phyloP scores from a whole-genome alignment of 164 flowering plant species.

The Paratinospora sagittata region DNA sequence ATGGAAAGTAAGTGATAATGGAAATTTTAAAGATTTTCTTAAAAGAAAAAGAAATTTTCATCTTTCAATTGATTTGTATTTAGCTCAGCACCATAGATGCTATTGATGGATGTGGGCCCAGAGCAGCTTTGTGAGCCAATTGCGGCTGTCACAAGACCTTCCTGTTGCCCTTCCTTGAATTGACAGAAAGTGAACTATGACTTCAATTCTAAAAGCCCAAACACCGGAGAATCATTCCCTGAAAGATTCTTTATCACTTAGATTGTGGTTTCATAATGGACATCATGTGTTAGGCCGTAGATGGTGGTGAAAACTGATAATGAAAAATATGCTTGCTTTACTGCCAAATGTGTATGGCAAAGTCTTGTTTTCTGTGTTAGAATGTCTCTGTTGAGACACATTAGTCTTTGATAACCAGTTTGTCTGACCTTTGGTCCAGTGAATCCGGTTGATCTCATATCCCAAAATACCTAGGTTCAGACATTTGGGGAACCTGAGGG shows the following conservation, averaged over 20 bases:
- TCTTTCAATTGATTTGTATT: not conserved
- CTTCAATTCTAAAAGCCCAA: not conserved
- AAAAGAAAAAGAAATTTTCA: not conserved
- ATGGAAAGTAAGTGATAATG: slow-evolving; percentile 89
- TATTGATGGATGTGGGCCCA: not conserved
- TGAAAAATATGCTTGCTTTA: too few species aligned
- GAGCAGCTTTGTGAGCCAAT: not conserved
- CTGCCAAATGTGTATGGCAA: too few species aligned
- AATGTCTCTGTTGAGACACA: too few species aligned
- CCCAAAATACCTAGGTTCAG: too few species aligned
- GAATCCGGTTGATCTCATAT: too few species aligned
- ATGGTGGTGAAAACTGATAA: too few species aligned
- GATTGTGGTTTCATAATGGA: not conserved
- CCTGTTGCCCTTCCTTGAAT: not conserved
- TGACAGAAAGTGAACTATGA: not conserved
- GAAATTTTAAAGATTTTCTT: too few species aligned
- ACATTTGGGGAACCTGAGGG: too few species aligned
- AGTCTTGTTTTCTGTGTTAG: too few species aligned
- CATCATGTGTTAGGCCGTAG: not conserved
- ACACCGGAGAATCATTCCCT: not conserved
- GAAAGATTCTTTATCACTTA: not conserved
- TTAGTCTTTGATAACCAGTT: too few species aligned
- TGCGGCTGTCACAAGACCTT: not conserved
- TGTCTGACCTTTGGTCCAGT: too few species aligned
- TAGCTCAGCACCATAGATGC: not conserved